These are phyloP conservation scores for Alliaria petiolata DNA, from an alignment of 345 rosid genomes.

Conservation along the genomic window DNA sequence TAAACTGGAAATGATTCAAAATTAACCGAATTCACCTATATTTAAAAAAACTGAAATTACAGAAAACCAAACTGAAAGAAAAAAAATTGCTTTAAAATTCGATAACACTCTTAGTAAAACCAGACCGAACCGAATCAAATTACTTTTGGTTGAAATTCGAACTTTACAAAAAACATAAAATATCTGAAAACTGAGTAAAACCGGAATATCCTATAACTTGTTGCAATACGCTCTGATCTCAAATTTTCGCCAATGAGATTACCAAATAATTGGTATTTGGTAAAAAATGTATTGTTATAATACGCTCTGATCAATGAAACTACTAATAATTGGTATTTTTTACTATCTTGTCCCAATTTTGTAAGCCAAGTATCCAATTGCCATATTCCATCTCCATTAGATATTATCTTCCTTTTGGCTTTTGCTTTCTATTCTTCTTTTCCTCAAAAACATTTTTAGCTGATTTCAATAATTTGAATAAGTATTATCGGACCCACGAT, in stretches of 20 bases:
- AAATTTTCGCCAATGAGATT: neutral
- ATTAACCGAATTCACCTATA: no score
- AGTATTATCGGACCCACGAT: constrained; percentile 27
- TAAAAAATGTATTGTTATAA: no score
- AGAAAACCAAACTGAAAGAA: neutral
- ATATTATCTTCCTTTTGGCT: neutral
- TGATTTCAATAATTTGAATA: constrained; percentile 3
- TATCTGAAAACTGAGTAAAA: no score
- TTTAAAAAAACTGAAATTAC: neutral
- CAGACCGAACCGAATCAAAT: neutral
- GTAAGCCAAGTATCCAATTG: neutral
- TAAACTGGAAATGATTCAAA: no score
- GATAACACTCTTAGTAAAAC: neutral
- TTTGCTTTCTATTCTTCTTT: neutral
- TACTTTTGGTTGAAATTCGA: no score
- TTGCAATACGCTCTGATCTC: neutral
- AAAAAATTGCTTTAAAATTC: neutral
- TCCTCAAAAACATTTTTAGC: constrained; percentile 3
- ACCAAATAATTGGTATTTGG: no score
- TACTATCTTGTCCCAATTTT: neutral
- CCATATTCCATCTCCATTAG: neutral
- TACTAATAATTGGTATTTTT: neutral
- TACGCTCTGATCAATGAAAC: neutral
- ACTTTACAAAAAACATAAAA: neutral
- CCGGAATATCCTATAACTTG: neutral